A percentile compares a stretch with the other conserved stretches of the same genome.
Conservation (phyloP, 768 basidiomycete genomes). For the Termitomyces sp. region DNA sequence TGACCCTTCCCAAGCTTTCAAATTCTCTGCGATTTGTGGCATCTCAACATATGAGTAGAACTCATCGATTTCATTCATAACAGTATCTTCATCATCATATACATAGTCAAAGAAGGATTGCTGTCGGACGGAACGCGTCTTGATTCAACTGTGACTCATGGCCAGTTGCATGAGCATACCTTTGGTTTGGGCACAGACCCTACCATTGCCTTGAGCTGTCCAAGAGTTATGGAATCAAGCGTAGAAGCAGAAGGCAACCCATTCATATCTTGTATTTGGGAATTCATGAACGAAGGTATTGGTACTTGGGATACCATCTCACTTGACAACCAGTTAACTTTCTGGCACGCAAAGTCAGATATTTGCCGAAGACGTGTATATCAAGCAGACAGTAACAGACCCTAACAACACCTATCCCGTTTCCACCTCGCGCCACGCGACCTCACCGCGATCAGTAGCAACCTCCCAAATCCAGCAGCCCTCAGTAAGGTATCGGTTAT, state of each 20-base stretch:
- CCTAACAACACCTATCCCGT: background rate
- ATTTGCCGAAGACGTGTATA: background rate
- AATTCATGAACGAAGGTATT: slow-evolving; percentile 23
- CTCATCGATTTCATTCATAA: slow-evolving; percentile 95
- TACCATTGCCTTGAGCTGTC: slow-evolving; percentile 76
- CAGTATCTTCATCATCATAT: slow-evolving; percentile 94
- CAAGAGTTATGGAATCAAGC: slow-evolving; percentile 74
- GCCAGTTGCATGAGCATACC: slow-evolving; percentile 33
- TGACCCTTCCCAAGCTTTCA: slow-evolving; percentile 84
- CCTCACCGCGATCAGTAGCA: too few species aligned
- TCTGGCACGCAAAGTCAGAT: background rate
- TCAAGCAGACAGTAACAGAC: background rate
- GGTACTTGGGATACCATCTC: too few species aligned
- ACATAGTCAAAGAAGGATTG: slow-evolving; percentile 88
- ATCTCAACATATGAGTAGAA: slow-evolving; percentile 98
- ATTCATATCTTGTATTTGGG: slow-evolving; percentile 23
- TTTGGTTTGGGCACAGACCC: slow-evolving; percentile 69
- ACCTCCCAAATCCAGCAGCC: background rate
- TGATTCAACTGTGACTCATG: slow-evolving; percentile 2
- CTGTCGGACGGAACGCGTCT: slow-evolving; percentile 34
- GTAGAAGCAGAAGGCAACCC: slow-evolving; percentile 27
- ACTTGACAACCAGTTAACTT: too few species aligned
- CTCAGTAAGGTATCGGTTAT: background rate
- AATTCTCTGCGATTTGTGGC: slow-evolving; percentile 83
- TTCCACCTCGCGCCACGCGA: too few species aligned